These are phyloP conservation scores for Prunus fruticosa DNA, from an alignment of 306 rosid genomes.

Conservation along the genomic window DNA sequence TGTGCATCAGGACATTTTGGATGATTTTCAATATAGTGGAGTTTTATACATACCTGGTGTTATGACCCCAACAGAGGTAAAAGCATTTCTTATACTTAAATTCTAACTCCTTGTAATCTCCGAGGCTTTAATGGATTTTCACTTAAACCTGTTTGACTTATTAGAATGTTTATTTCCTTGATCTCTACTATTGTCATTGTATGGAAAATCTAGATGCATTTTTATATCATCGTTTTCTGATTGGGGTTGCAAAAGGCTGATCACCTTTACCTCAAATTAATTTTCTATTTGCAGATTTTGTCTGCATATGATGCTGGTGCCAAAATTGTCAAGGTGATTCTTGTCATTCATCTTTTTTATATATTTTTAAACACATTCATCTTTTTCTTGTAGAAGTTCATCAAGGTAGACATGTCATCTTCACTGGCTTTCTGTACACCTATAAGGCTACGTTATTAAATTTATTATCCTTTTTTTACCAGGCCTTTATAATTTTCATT, in stretches of 20 bases:
- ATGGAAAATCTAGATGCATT: not conserved
- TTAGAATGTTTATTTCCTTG: slow-evolving; percentile 3
- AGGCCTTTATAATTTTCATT: not conserved
- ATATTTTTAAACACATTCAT: not conserved
- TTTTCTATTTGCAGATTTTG: slow-evolving; percentile 55
- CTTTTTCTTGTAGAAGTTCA: slow-evolving; percentile 11
- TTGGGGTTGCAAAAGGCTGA: slow-evolving; percentile 1
- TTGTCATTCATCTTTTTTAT: not conserved
- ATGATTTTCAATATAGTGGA: no score
- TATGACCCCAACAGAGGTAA: no score
- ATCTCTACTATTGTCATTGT: not conserved
- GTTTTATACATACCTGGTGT: no score
- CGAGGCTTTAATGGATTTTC: not conserved
- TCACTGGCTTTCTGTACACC: not conserved
- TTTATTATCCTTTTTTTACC: not conserved
- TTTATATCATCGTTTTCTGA: slow-evolving; percentile 14
- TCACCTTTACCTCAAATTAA: not conserved
- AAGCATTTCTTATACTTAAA: no score
- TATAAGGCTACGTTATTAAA: not conserved
- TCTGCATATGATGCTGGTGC: slow-evolving; percentile 71
- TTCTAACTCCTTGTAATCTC: not conserved
- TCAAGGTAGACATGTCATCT: not conserved
- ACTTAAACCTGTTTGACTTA: slow-evolving; percentile 1
- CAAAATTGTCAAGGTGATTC: slow-evolving; percentile 73
- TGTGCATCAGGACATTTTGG: no score